A percentile compares a stretch with the other conserved stretches of the same genome.
These are phyloP conservation scores for Fraxinus dipetala DNA, from an alignment of 305 asterid species.

Conservation along the genomic window DNA sequence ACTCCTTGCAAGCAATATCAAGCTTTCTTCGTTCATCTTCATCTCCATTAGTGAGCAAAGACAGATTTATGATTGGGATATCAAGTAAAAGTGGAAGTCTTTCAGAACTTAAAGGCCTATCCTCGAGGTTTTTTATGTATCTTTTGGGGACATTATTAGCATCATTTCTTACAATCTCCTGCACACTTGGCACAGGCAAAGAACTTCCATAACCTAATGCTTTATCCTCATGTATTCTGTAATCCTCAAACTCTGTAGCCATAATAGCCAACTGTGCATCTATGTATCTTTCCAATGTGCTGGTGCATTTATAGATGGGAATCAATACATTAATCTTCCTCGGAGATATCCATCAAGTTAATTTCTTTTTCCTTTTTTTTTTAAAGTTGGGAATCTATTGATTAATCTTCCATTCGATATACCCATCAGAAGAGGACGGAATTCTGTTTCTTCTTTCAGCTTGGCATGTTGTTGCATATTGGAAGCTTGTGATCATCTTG, in stretches of 20 bases:
- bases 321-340: not conserved
- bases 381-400: not conserved
- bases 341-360: not conserved
- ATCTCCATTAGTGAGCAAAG: constrained; percentile 31
- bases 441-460: not conserved
- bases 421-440: not conserved
- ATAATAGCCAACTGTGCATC: constrained; percentile 10
- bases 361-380: too few relatives aligned
- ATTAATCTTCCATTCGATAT: constrained; percentile 1
- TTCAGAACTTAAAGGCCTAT: not conserved
- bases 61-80: constrained; percentile 39
- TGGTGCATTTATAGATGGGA: not conserved
- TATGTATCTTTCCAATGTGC: not conserved
- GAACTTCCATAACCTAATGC: constrained; percentile 41
- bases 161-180: constrained; percentile 39
- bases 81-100: constrained; percentile 17
- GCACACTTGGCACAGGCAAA: constrained; percentile 47
- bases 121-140: not conserved
- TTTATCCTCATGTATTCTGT: constrained; percentile 19
- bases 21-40: constrained; percentile 35
- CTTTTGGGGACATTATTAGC: not conserved
- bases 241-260: constrained; percentile 13
- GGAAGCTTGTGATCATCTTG: not conserved
- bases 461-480: not conserved
- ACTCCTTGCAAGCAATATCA: constrained; percentile 43